Conservation (phyloP, 139 green algal species). For the Dunaliella primolecta region DNA sequence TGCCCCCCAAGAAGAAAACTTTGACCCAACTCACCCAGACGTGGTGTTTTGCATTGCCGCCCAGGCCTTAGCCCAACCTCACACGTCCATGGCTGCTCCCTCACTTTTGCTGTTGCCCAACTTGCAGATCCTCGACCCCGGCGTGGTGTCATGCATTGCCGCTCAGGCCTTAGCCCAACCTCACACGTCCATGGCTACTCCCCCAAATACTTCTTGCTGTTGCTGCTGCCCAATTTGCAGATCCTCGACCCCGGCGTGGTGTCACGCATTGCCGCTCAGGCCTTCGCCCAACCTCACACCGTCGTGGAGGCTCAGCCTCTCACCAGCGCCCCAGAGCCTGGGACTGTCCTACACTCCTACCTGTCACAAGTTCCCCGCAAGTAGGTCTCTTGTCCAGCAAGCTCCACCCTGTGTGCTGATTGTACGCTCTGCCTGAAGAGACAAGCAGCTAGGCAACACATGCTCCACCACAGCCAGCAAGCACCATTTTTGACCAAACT, state of each 20-base stretch:
- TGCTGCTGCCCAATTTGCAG: no score
- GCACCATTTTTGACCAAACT: no score
- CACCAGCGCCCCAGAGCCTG: constrained; percentile 22
- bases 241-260: constrained; percentile 34
- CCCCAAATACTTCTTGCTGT: neutral
- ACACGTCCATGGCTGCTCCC: neutral
- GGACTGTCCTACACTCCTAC: constrained; percentile 30
- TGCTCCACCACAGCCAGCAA: no score
- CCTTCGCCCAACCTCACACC: neutral
- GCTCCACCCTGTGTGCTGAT: no score
- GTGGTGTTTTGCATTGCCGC: constrained; percentile 8
- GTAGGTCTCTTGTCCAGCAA: no score
- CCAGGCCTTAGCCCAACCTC: neutral
- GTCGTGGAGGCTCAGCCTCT: constrained; percentile 11
- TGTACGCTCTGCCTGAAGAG: no score
- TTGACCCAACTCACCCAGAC: no score
- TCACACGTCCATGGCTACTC: neutral
- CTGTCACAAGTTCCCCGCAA: constrained; percentile 24
- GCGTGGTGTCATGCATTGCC: constrained; percentile 4
- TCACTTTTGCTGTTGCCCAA: no score
- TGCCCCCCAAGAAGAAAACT: no score
- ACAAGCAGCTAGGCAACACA: no score
- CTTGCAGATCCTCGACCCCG: constrained; percentile 26
- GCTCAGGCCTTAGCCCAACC: neutral
- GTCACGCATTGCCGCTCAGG: neutral